A percentile compares a stretch with the other conserved stretches of the same genome.
These are phyloP conservation scores for Globisporangium paroecandrum DNA, from an alignment of 352 stramenopile genomes.

Conservation along the genomic window DNA sequence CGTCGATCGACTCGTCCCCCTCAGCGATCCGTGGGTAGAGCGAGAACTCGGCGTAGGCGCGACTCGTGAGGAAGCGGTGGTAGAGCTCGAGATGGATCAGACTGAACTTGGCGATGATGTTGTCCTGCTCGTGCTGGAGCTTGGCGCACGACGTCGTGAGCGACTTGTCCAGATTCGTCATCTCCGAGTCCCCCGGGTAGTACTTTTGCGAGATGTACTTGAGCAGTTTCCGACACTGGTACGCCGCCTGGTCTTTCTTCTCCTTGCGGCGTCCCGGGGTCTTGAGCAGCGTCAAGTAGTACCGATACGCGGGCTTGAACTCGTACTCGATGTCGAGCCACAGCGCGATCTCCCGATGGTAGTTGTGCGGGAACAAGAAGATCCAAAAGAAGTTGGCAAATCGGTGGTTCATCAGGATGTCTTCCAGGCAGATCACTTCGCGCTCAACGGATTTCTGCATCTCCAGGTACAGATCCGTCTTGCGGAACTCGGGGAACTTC, in stretches of 20 bases:
- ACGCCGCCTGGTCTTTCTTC: conserved; percentile 54
- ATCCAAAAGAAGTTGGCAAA: conserved; percentile 89
- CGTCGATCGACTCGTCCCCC: conserved; percentile 66
- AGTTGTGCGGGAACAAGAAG: conserved; percentile 87
- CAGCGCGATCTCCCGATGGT: conserved; percentile 80
- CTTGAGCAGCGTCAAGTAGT: conserved; percentile 65
- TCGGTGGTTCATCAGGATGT: conserved; percentile 86
- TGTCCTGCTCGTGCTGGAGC: conserved; percentile 78
- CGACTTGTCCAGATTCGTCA: conserved; percentile 65
- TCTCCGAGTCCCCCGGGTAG: conserved; percentile 71
- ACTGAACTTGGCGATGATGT: conserved; percentile 80
- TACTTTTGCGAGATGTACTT: conserved; percentile 87
- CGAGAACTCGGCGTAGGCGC: conserved; percentile 79
- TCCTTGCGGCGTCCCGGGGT: conserved; percentile 40
- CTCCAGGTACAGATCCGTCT: conserved; percentile 75
- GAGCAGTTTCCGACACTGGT: conserved; percentile 64
- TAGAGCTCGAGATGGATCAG: conserved; percentile 86
- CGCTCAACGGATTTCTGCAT: conserved; percentile 78
- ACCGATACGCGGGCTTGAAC: conserved; percentile 80
- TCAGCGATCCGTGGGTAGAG: conserved; percentile 61
- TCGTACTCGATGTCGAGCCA: conserved; percentile 87
- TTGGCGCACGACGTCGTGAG: conserved; percentile 58
- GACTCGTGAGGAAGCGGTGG: conserved; percentile 80
- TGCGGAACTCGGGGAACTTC: conserved; percentile 74
- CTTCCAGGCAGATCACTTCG: conserved; percentile 78